phyloP scores from a whole-genome alignment of 23 red algal genomes.

The Gracilariopsis chorda region DNA sequence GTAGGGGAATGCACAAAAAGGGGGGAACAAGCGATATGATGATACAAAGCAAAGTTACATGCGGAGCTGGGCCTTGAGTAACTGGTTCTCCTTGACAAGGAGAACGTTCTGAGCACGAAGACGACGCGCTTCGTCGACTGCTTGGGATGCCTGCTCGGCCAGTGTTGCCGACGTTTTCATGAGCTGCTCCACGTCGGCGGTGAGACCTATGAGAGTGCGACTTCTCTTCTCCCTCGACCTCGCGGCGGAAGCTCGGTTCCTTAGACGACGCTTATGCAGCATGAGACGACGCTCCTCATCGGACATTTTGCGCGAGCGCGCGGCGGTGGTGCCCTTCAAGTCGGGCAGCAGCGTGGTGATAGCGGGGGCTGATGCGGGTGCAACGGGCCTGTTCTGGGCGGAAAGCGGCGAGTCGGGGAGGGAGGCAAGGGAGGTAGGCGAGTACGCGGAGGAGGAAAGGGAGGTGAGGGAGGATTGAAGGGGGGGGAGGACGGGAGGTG shows the following conservation, averaged over 20 bases:
- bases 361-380: neutral
- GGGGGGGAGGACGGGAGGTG: neutral
- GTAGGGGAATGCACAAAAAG: too few species aligned
- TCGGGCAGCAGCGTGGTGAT: neutral
- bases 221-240: slow-evolving; percentile 64
- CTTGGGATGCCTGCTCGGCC: slow-evolving; percentile 15
- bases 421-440: neutral
- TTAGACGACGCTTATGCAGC: slow-evolving; percentile 69
- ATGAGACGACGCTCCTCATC: slow-evolving; percentile 67
- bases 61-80: slow-evolving; percentile 50
- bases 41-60: too few species aligned
- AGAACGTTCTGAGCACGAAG: slow-evolving; percentile 39
- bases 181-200: slow-evolving; percentile 42
- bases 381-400: neutral
- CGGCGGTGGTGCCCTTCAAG: slow-evolving; percentile 78
- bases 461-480: slow-evolving; percentile 29
- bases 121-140: slow-evolving; percentile 26
- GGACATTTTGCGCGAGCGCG: slow-evolving; percentile 72
- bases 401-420: neutral
- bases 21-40: too few species aligned
- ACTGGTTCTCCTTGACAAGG: slow-evolving; percentile 48
- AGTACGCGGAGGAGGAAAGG: neutral
- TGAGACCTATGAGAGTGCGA: slow-evolving; percentile 33
- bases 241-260: slow-evolving; percentile 69
- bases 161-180: slow-evolving; percentile 27